Evolutionary conservation across 2,329 filamentous ascomycete species (phyloP).

Genomic region (Calonectria pseudoreteaudii): DNA sequence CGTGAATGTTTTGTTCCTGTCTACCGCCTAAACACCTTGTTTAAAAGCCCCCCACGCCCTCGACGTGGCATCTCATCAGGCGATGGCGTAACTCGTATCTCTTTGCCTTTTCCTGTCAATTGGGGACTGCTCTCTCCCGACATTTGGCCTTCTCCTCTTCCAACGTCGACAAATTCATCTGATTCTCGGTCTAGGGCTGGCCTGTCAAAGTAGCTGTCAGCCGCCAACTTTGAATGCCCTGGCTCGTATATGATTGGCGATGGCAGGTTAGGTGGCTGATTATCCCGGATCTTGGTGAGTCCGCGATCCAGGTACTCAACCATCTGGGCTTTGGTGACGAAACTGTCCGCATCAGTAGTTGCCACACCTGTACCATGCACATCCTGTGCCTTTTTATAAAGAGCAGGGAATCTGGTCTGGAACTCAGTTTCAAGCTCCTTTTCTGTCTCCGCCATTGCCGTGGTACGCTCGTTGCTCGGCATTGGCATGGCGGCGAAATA

Average conservation of each 20-base stretch:
- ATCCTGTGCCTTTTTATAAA: slow-evolving; percentile 59
- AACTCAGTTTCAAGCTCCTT: slow-evolving; percentile 63
- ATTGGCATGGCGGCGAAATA: slow-evolving; percentile 52
- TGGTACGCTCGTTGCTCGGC: slow-evolving; percentile 53
- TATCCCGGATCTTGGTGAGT: slow-evolving; percentile 56
- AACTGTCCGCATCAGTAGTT: slow-evolving; percentile 50
- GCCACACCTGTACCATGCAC: slow-evolving; percentile 44
- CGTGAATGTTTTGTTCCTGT: slow-evolving; percentile 34
- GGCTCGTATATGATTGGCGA: slow-evolving; percentile 38
- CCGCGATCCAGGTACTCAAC: slow-evolving; percentile 62
- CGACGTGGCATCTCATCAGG: slow-evolving; percentile 38
- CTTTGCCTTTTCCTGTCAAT: slow-evolving; percentile 35
- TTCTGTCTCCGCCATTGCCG: slow-evolving; percentile 58
- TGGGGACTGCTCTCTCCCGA: slow-evolving; percentile 32
- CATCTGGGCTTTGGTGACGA: slow-evolving; percentile 59
- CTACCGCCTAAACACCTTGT: slow-evolving; percentile 51
- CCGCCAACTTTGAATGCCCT: slow-evolving; percentile 47
- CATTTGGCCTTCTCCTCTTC: slow-evolving; percentile 39
- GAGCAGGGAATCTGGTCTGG: slow-evolving; percentile 55
- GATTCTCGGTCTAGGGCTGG: slow-evolving; percentile 40
- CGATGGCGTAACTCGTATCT: slow-evolving; percentile 28
- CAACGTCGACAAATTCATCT: slow-evolving; percentile 52
- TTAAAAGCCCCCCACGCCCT: slow-evolving; percentile 48
- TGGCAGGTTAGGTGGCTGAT: slow-evolving; percentile 27
- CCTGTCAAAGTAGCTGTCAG: slow-evolving; percentile 45